Base-by-base conservation (phyloP, 1,284 basidiomycete genomes). In the Ceratobasidium sp. region DNA sequence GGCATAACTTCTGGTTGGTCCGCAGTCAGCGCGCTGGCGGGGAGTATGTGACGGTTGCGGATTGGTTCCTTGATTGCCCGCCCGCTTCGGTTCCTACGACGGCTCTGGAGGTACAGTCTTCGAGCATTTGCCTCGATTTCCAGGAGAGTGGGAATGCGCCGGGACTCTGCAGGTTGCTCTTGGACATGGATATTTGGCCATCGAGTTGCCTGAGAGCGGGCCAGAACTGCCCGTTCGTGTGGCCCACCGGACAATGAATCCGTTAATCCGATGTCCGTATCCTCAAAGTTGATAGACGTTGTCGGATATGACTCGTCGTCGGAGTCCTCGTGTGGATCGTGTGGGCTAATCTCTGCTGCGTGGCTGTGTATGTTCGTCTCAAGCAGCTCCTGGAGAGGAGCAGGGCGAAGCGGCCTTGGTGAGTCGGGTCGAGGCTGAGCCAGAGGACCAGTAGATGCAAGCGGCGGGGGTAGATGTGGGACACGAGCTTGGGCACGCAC, bases 361-460 rank as follows among this genome's bases (percentile, higher is more conserved):
- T 59, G 57, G 20, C 57, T 35, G 33, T 20, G 23, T 8, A 35
- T 59, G 27, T 30, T 59, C 12, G 27, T 12, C 57, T 33, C 57
- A 20, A 35, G 57, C 33, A 59, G 57, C 57, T 59, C 27, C 23
- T 59, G 57, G 57, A 59, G 23, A 27, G 57, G 57, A 12, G 57
- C 57, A 14, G 57, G 33, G 57, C 27, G 18, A 33, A 41, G 20
- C 16, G 33, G 18, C 30, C 27, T n/a, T 33, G 57, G 57, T 10
- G 10, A 59, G 57, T 30, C 10, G 57, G 23, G 33, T 59, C 18
- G 57, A 10, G 23, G 33, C 57, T 33, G 57, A 30, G 27, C 23
- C 23, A 35, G 23, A 20, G 57, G 57, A 27, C 23, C 23, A 33
- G 57, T 30, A 59, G 27, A 27, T 59, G 57, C 23, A 59, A 59